These are phyloP conservation scores for Centrapalus pauciflorus DNA, from an alignment of 129 eudicot genomes.

Conservation along the genomic window DNA sequence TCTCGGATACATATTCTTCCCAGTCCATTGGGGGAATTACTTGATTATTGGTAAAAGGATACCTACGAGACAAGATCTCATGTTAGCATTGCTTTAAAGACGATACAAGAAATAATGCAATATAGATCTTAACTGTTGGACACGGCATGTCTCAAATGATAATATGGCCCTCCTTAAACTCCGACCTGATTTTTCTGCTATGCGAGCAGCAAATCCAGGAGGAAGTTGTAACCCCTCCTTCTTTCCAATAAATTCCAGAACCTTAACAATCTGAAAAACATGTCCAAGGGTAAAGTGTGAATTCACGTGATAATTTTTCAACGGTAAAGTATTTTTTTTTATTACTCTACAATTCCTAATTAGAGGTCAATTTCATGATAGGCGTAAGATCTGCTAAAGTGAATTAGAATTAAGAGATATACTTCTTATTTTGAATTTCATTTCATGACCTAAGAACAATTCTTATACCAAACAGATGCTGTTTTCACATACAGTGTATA, in stretches of 20 bases:
- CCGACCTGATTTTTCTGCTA: slow-evolving; percentile 80
- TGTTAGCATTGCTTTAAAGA: slow-evolving; percentile 12
- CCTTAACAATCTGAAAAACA: slow-evolving; percentile 66
- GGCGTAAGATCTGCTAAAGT: background rate
- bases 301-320: background rate
- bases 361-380: background rate
- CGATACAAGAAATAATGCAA: background rate
- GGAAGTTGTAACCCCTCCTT: slow-evolving; percentile 88
- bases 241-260: slow-evolving; percentile 79
- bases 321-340: background rate
- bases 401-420: background rate
- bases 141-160: slow-evolving; percentile 87
- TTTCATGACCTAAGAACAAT: background rate
- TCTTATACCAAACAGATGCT: background rate
- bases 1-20: slow-evolving; percentile 87
- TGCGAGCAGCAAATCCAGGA: slow-evolving; percentile 67
- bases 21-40: slow-evolving; percentile 89
- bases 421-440: background rate
- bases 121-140: slow-evolving; percentile 74
- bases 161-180: slow-evolving; percentile 92
- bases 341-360: background rate
- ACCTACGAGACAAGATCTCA: slow-evolving; percentile 36
- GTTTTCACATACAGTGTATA: too few relatives aligned
- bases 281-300: background rate
- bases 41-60: slow-evolving; percentile 80